Conservation (phyloP, 1,284 basidiomycete genomes). For the Tremellales sp. region DNA sequence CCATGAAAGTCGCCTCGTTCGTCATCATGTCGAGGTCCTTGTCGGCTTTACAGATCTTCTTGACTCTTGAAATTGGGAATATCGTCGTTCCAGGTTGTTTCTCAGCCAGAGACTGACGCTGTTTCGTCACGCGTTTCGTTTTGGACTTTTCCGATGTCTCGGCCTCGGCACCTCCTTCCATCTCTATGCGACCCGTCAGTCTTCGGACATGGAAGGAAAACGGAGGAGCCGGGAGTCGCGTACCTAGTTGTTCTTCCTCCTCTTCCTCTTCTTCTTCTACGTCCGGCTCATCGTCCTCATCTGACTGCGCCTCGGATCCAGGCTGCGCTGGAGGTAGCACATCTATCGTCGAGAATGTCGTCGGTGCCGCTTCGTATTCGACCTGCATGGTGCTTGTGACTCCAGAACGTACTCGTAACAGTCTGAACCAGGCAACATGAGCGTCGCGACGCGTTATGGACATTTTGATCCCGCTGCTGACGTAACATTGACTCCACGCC, state of each 20-base stretch:
- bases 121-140: conserved; percentile 36
- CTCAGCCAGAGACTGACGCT: conserved; percentile 42
- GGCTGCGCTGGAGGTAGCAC: neutral
- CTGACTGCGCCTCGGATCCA: neutral
- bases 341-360: neutral
- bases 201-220: neutral
- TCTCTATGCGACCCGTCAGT: neutral
- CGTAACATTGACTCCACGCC: too few species aligned
- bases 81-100: conserved; percentile 44
- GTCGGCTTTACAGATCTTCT: conserved; percentile 51
- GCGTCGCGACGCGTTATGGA: too few species aligned
- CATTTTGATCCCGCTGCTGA: too few species aligned
- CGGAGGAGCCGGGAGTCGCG: conserved; percentile 1
- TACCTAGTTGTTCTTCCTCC: conserved; percentile 8
- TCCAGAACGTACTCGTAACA: too few species aligned
- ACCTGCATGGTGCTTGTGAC: conserved; percentile 25
- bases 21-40: conserved; percentile 49
- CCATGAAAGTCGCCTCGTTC: conserved; percentile 49
- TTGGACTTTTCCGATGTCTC: conserved; percentile 4
- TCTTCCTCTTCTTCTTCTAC: conserved; percentile 14
- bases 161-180: neutral
- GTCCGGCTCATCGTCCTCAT: conserved; percentile 5
- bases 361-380: conserved; percentile 15
- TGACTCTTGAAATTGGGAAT: conserved; percentile 48
- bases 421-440: too few species aligned